Conservation (phyloP, 176 grass and related monocot genomes). For the Oryza longistaminata region DNA sequence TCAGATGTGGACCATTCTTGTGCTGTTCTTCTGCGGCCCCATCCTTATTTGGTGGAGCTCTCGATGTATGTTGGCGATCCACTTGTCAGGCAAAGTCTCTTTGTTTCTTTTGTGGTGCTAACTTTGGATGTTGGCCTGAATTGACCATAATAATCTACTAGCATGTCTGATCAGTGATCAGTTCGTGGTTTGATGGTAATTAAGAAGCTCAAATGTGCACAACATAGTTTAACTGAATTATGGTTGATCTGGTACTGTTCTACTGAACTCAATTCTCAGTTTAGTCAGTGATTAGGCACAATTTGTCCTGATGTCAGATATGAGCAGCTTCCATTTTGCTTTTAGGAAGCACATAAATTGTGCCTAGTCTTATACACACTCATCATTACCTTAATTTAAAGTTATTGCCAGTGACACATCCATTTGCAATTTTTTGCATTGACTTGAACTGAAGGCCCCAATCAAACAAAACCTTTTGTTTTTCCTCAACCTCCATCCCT, state of each 20-base stretch:
- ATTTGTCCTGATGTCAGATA: conserved; percentile 16
- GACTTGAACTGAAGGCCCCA: background rate
- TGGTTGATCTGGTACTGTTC: background rate
- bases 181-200: background rate
- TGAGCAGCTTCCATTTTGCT: background rate
- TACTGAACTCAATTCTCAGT: background rate
- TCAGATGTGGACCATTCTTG: conserved; percentile 38
- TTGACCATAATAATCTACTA: conserved; percentile 43
- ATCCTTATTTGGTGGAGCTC: conserved; percentile 44
- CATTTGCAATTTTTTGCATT: background rate
- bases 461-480: background rate
- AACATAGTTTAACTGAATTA: background rate
- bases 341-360: background rate
- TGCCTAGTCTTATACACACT: background rate
- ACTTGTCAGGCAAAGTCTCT: conserved; percentile 19
- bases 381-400: background rate
- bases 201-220: background rate
- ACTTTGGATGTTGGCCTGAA: conserved; percentile 16
- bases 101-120: conserved; percentile 44
- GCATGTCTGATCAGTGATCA: conserved; percentile 13
- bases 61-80: conserved; percentile 43
- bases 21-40: conserved; percentile 27
- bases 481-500: background rate
- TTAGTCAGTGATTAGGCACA: background rate
- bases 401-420: background rate